Conservation (phyloP, 306 rosid genomes). For the Adenanthera pavonina region DNA sequence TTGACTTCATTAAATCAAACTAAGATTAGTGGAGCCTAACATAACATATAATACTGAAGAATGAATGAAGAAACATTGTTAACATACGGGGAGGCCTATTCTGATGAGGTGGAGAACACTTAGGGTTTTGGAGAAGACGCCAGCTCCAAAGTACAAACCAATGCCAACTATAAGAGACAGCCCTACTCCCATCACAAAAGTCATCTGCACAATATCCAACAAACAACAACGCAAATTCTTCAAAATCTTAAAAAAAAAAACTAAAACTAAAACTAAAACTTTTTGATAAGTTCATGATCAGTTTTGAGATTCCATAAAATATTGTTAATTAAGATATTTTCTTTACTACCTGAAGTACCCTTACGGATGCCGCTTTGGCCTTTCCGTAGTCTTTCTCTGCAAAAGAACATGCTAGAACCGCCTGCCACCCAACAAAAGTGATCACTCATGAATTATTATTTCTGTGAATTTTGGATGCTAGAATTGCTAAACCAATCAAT, state of each 20-base stretch:
- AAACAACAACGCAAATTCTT: too few relatives aligned
- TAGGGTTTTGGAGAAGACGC: conserved; percentile 66
- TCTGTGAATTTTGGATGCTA: too few relatives aligned
- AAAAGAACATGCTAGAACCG: conserved; percentile 88
- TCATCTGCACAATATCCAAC: conserved; percentile 74
- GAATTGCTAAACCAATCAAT: too few relatives aligned
- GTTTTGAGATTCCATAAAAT: neutral
- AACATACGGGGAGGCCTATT: conserved; percentile 76
- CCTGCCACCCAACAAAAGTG: conserved; percentile 47
- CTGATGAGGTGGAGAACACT: conserved; percentile 75
- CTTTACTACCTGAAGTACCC: conserved; percentile 44
- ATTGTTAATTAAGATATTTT: neutral
- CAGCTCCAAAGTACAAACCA: conserved; percentile 86
- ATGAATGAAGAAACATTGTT: too few relatives aligned
- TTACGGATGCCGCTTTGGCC: conserved; percentile 60
- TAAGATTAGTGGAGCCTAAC: too few relatives aligned
- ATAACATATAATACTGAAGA: too few relatives aligned
- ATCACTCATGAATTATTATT: neutral
- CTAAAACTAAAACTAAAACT: too few relatives aligned
- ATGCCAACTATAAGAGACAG: conserved; percentile 75
- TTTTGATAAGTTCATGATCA: too few relatives aligned
- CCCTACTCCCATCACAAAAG: conserved; percentile 80
- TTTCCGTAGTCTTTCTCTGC: conserved; percentile 79
- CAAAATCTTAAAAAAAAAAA: neutral
- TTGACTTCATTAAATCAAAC: too few relatives aligned